Percentiles rank a stretch among this genome's conserved stretches.
Evolutionary conservation across 2,329 filamentous ascomycete genomes (phyloP).

Genomic region (Cylindrodendrum hubeiense): DNA sequence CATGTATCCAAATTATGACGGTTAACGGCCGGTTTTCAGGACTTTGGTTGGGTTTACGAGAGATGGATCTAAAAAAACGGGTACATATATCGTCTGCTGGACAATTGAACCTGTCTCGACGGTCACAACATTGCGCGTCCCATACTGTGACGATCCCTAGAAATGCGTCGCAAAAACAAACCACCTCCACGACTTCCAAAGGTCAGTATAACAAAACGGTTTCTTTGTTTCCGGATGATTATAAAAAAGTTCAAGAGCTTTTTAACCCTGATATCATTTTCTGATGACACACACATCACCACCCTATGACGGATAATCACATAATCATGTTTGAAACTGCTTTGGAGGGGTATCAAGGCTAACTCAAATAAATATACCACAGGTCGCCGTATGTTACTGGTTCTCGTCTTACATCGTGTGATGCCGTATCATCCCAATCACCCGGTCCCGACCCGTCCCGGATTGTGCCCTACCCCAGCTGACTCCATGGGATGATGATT

Average conservation of each 20-base stretch:
- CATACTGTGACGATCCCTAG: conserved; percentile 41
- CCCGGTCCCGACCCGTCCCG: conserved; percentile 20
- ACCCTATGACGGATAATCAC: conserved; percentile 65
- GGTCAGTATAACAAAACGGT: conserved; percentile 56
- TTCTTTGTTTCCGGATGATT: conserved; percentile 62
- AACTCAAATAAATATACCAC: conserved; percentile 44
- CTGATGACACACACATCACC: conserved; percentile 70
- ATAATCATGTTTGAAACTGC: conserved; percentile 34
- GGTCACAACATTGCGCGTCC: conserved; percentile 43
- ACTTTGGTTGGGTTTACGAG: conserved; percentile 60
- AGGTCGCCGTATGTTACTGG: conserved; percentile 30
- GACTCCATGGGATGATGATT: conserved; percentile 26
- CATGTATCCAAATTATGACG: conserved; percentile 49
- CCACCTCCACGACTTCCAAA: conserved; percentile 40
- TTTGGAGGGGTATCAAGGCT: conserved; percentile 54
- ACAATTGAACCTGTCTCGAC: conserved; percentile 54
- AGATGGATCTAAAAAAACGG: conserved; percentile 53
- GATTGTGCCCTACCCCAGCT: conserved; percentile 3
- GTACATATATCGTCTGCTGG: conserved; percentile 63
- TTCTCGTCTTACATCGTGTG: conserved; percentile 30
- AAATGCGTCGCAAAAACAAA: conserved; percentile 27
- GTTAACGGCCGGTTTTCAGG: conserved; percentile 56
- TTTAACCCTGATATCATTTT: conserved; percentile 73
- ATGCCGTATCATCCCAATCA: conserved; percentile 30
- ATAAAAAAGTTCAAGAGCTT: conserved; percentile 71